Evolutionary conservation across 306 rosid genomes (phyloP), one percentile per base, ranked within the genome.

Genomic region (Hippophae gyantsensis): DNA sequence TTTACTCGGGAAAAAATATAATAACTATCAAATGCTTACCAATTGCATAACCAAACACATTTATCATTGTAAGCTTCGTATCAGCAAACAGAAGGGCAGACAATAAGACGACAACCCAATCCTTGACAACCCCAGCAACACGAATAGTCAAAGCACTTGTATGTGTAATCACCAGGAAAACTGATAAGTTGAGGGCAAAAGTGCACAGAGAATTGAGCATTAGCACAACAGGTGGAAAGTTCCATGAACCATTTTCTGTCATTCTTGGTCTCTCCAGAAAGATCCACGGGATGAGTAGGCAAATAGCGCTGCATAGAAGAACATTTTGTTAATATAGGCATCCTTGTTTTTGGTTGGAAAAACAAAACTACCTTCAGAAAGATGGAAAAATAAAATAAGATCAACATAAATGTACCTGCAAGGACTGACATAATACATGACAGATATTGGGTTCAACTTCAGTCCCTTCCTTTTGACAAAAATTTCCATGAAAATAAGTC

Each of bases 91-190:
- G 70, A 76, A 78, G 73, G 68, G 99, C 99, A 12, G 99, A 92
- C 61, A 92, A 47, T 62, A 92, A 75, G 73, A 92, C 99, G 72
- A 92, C 99, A 64, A 92, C 84, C 99, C 99, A 92, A 72, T 92
- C 99, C 78, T 92, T 92, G 77, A 92, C 93, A 66, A 92, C 99
- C 68, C 99, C 99, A 44, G 97, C 97, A 58, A 92, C 99, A 58
- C 99, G 95, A 77, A 92, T 88, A 57, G 99, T 92, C 84, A 92
- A 79, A 61, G 99, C 99, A 75, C 97, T 92, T 62, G 99, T 92
- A 73, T 92, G 97, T 14, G 95, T 80, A 66, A 92, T 92, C 61
- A 92, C 99, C 42, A 92, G 95, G 82, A 88, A 92, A 82, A 92
- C 99, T 43, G 99, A 92, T 60, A 92, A 75, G 90, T 92, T 92